These are phyloP conservation scores for Neofusicoccum cordaticola DNA, from an alignment of 2,329 filamentous ascomycete genomes.

Conservation along the genomic window DNA sequence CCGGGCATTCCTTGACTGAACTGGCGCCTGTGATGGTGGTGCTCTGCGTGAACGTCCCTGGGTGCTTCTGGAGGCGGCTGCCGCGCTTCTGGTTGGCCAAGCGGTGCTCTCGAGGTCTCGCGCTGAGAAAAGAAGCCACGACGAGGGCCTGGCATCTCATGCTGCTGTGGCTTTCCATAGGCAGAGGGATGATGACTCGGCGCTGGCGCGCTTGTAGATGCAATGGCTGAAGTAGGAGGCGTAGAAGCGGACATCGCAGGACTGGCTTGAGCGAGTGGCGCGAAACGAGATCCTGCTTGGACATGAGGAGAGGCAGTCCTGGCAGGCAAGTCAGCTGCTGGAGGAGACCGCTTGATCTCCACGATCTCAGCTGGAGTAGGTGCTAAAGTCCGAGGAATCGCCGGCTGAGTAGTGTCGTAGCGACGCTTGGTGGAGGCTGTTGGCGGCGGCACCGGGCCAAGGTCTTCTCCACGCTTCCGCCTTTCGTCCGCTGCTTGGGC, in stretches of 20 bases:
- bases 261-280: conserved; percentile 31
- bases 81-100: conserved; percentile 25
- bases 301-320: conserved; percentile 38
- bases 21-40: conserved; percentile 12
- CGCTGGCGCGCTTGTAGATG: conserved; percentile 15
- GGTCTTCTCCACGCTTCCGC: conserved; percentile 43
- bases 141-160: conserved; percentile 29
- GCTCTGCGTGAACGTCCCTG: conserved; percentile 7
- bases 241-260: conserved; percentile 21
- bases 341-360: conserved; percentile 39
- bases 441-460: conserved; percentile 49
- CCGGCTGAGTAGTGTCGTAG: conserved; percentile 42
- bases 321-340: conserved; percentile 27
- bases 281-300: conserved; percentile 27
- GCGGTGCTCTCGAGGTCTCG: conserved; percentile 22
- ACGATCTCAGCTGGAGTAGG: conserved; percentile 43
- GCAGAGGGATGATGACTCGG: conserved; percentile 8
- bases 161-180: conserved; percentile 23
- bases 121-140: conserved; percentile 38
- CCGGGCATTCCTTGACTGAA: conserved; percentile 3
- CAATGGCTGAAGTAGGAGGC: neutral
- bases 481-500: conserved; percentile 43
- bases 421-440: conserved; percentile 48
- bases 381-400: conserved; percentile 41
- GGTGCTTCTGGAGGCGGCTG: conserved; percentile 20